Percentiles rank a stretch among this genome's conserved stretches.
Conservation (phyloP, 169 alveolate species). For the Miamiensis avidus region DNA sequence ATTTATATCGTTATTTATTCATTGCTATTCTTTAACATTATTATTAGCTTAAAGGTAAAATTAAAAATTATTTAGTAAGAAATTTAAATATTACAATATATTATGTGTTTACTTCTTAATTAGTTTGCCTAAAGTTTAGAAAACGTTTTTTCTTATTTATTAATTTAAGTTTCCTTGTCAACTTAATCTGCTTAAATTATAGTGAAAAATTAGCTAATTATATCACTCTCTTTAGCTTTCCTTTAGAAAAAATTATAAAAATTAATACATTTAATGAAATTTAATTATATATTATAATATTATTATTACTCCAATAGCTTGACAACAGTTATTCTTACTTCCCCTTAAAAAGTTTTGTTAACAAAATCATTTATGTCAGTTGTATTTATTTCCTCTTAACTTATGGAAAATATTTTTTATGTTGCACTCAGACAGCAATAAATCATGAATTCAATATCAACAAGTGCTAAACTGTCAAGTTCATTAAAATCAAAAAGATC, state of each 20-base stretch:
- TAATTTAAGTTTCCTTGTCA: background rate
- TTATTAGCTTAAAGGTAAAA: too few species aligned
- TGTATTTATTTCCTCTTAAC: constrained; percentile 11
- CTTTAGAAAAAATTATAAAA: background rate
- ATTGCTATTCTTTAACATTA: too few species aligned
- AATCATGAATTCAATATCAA: constrained; percentile 71
- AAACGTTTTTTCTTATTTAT: background rate
- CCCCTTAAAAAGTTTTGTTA: constrained; percentile 1
- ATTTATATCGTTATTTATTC: too few species aligned
- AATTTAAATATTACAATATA: too few species aligned
- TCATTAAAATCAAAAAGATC: constrained; percentile 79
- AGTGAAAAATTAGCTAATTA: constrained; percentile 7
- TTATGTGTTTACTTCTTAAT: too few species aligned
- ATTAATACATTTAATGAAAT: background rate
- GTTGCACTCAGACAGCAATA: constrained; percentile 68
- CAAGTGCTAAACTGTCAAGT: constrained; percentile 54
- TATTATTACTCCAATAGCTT: constrained; percentile 9
- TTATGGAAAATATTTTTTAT: constrained; percentile 57
- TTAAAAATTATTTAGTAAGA: too few species aligned
- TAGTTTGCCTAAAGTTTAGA: too few species aligned
- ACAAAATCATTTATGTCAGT: constrained; percentile 20
- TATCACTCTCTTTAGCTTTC: background rate
- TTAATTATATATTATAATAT: background rate
- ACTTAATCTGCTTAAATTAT: constrained; percentile 1
- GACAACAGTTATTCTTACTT: constrained; percentile 28